A percentile compares a stretch with the other conserved stretches of the same genome.
Conservation (phyloP, 805 yeast species). For the Grigorovia transvaalensis region DNA sequence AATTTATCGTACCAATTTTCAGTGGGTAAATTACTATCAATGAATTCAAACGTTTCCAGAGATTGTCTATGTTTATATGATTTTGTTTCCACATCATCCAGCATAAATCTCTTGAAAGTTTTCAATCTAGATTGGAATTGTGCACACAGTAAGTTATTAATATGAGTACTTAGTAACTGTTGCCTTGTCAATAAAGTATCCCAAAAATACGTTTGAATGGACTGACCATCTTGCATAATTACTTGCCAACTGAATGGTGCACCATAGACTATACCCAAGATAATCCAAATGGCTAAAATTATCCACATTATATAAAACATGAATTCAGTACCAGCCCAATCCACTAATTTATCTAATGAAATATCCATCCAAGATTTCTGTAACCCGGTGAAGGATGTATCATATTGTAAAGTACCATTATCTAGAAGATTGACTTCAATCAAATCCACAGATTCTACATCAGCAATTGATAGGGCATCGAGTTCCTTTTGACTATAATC, state of each 20-base stretch:
- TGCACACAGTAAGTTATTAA: conserved; percentile 19
- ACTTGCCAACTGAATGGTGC: conserved; percentile 33
- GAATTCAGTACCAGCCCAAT: conserved; percentile 20
- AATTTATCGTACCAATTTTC: conserved; percentile 30
- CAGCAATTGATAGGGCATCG: conserved; percentile 7
- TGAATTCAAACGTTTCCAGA: neutral
- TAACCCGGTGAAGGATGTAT: conserved; percentile 20
- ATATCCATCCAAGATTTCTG: conserved; percentile 14
- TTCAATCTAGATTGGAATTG: conserved; percentile 23
- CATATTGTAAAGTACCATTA: conserved; percentile 12
- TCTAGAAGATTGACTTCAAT: conserved; percentile 9
- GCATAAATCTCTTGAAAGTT: conserved; percentile 14
- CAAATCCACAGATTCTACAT: conserved; percentile 8
- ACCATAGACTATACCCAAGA: conserved; percentile 20
- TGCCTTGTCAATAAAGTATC: conserved; percentile 35
- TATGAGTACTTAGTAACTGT: conserved; percentile 25
- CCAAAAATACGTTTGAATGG: conserved; percentile 32
- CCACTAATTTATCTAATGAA: conserved; percentile 19
- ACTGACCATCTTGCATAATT: conserved; percentile 34
- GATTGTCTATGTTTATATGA: neutral
- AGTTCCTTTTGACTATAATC: neutral
- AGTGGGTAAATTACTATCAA: conserved; percentile 13
- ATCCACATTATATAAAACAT: conserved; percentile 23
- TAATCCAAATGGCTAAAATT: conserved; percentile 22
- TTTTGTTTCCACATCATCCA: neutral